Evolutionary conservation across 306 rosid genomes (phyloP).

Genomic region (Urtica urens): DNA sequence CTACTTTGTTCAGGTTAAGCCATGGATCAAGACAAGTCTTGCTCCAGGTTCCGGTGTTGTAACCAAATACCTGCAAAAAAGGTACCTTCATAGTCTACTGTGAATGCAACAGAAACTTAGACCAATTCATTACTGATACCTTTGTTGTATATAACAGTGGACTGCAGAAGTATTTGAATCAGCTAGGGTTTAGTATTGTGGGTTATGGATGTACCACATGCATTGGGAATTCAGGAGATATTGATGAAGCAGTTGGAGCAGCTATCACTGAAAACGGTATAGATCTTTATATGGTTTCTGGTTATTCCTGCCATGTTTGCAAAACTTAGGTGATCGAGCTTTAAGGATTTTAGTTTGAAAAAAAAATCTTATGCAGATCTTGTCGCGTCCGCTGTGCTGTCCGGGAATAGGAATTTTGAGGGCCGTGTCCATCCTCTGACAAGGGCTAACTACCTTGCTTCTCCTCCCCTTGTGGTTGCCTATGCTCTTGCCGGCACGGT

Average conservation of each 20-base stretch:
- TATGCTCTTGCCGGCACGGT: conserved; percentile 97
- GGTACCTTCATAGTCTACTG: conserved; percentile 34
- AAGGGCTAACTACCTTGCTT: conserved; percentile 95
- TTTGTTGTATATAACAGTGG: conserved; percentile 42
- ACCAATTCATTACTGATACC: conserved; percentile 7
- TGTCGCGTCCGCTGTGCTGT: conserved; percentile 90
- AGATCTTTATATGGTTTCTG: conserved; percentile 5
- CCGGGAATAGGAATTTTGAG: conserved; percentile 96
- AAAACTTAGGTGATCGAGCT: conserved; percentile 4
- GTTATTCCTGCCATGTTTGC: conserved; percentile 8
- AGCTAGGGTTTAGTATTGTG: conserved; percentile 79
- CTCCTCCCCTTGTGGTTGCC: conserved; percentile 98
- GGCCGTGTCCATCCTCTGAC: conserved; percentile 95
- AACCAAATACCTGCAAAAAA: conserved; percentile 70
- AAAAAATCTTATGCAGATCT: conserved; percentile 36
- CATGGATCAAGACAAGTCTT: conserved; percentile 97
- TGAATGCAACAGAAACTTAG: background rate
- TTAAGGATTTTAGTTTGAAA: no score
- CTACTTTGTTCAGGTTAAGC: conserved; percentile 86
- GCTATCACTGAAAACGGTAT: conserved; percentile 80
- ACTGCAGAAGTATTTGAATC: conserved; percentile 79
- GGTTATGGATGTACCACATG: conserved; percentile 99
- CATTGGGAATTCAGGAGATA: conserved; percentile 95
- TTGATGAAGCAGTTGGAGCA: conserved; percentile 74
- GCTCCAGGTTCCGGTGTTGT: conserved; percentile 98